A percentile compares a stretch with the other conserved stretches of the same genome.
These are phyloP conservation scores for Ceratobasidium theobromae DNA, from an alignment of 1,284 basidiomycete genomes.

Conservation along the genomic window DNA sequence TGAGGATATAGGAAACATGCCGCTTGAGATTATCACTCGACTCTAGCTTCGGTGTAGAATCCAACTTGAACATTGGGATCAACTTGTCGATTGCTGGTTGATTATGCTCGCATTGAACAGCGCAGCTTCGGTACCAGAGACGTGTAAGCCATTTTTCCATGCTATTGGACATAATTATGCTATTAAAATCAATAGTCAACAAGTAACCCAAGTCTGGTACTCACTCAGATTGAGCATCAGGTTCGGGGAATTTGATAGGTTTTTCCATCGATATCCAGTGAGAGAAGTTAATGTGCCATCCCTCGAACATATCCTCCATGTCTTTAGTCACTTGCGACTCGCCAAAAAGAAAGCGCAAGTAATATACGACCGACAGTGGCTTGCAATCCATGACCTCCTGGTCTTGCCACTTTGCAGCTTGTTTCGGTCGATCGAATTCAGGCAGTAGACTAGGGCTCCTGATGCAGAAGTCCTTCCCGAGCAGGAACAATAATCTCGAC, in stretches of 20 bases:
- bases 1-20: background rate
- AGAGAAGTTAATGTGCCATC: constrained; percentile 7
- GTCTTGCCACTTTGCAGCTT: background rate
- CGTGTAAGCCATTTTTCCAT: background rate
- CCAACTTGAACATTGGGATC: background rate
- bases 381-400: background rate
- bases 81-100: background rate
- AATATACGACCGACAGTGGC: background rate
- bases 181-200: background rate
- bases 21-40: background rate
- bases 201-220: background rate
- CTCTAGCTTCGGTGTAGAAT: no score
- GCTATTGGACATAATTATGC: background rate
- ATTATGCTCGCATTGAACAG: background rate
- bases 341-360: background rate
- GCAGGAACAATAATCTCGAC: background rate
- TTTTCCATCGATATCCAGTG: constrained; percentile 1
- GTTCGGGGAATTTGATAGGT: background rate
- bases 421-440: background rate
- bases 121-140: background rate
- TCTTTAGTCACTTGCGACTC: background rate
- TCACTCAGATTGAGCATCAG: no score
- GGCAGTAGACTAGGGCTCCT: background rate
- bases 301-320: background rate
- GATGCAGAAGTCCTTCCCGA: background rate